Percentiles rank a stretch among this genome's conserved stretches.
phyloP scores from a whole-genome alignment of 2,329 filamentous ascomycete genomes.

The Microdochium bolleyi region DNA sequence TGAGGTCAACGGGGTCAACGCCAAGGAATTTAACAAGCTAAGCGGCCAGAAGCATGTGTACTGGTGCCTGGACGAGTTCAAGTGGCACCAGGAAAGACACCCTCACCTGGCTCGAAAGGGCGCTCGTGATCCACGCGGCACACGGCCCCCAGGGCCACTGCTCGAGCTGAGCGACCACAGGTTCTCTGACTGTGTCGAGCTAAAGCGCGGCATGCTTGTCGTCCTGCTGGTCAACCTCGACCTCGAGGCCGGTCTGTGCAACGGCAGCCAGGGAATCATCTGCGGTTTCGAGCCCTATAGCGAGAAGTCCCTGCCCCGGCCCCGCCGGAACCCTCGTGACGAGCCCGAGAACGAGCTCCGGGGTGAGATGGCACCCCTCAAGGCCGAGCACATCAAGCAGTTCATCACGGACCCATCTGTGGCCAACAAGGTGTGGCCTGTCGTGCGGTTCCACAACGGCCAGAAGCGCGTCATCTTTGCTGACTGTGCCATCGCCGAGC shows the following conservation, averaged over 20 bases:
- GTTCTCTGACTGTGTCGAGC: constrained; percentile 30
- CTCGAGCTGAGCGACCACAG: constrained; percentile 33
- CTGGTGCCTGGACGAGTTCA: constrained; percentile 30
- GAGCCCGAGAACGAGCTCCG: constrained; percentile 13
- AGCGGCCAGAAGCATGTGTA: constrained; percentile 17
- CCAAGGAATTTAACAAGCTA: constrained; percentile 21
- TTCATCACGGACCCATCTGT: constrained; percentile 25
- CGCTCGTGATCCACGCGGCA: constrained; percentile 6
- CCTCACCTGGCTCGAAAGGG: constrained; percentile 16
- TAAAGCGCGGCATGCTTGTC: constrained; percentile 44
- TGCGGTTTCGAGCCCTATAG: constrained; percentile 30
- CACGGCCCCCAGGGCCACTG: constrained; percentile 17
- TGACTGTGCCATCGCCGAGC: constrained; percentile 36
- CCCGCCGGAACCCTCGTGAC: constrained; percentile 7
- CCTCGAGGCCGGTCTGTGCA: constrained; percentile 29
- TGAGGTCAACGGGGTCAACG: constrained; percentile 27
- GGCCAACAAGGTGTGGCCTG: constrained; percentile 32
- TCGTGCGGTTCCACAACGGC: constrained; percentile 46
- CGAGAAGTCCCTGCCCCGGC: constrained; percentile 16
- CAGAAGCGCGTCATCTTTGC: constrained; percentile 35
- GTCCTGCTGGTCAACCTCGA: constrained; percentile 43
- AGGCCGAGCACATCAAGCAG: constrained; percentile 24
- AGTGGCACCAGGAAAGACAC: constrained; percentile 19
- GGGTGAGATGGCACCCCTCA: constrained; percentile 27
- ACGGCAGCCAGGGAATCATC: constrained; percentile 38